These are phyloP conservation scores for Botrytis aclada DNA, from an alignment of 2,329 filamentous ascomycete species.

Conservation along the genomic window DNA sequence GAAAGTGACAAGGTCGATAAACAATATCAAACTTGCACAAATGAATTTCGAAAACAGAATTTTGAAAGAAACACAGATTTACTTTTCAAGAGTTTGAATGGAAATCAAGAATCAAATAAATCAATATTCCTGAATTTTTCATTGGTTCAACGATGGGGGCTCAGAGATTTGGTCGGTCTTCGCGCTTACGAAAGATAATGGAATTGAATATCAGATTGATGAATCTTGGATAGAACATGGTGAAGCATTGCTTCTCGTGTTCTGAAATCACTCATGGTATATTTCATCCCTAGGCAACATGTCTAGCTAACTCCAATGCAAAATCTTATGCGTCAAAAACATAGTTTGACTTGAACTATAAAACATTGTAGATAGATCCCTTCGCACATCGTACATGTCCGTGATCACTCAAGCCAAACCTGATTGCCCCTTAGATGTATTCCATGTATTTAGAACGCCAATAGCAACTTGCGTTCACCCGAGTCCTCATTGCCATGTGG, in stretches of 20 bases:
- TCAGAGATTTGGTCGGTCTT: background rate
- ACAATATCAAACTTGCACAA: background rate
- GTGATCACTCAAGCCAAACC: background rate
- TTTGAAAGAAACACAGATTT: background rate
- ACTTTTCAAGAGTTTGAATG: background rate
- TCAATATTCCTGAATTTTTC: background rate
- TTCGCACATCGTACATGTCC: background rate
- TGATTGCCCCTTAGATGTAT: no score
- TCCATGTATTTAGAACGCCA: no score
- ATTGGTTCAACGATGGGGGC: background rate
- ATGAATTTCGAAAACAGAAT: background rate
- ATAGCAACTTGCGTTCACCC: rapidly evolving
- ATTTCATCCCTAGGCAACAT: rapidly evolving
- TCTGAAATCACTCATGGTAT: background rate
- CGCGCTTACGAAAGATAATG: background rate
- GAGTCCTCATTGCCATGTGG: rapidly evolving
- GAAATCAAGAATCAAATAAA: background rate
- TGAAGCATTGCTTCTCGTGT: background rate
- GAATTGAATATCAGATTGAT: background rate
- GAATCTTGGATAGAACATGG: background rate
- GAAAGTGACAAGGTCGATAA: background rate
- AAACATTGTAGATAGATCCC: background rate
- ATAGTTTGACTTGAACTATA: no score
- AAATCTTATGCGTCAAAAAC: background rate
- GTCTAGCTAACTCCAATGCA: background rate